A percentile compares a stretch with the other conserved stretches of the same genome.
Conservation (phyloP, 2,329 filamentous ascomycete genomes). For the Diaporthe citriasiana region DNA sequence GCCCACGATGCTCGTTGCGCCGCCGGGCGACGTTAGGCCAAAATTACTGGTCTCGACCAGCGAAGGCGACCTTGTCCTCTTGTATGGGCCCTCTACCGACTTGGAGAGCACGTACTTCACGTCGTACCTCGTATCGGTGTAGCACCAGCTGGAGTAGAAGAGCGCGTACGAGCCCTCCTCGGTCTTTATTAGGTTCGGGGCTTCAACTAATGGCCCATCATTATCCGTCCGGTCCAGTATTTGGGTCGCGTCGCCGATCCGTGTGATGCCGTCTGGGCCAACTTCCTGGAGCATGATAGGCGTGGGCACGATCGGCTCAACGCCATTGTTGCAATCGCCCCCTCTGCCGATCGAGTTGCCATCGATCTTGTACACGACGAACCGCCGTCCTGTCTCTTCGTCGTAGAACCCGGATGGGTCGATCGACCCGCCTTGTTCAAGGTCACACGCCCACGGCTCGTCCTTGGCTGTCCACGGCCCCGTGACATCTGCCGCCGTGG, state of each 20-base stretch:
- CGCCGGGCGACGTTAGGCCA: constrained; percentile 40
- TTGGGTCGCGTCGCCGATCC: constrained; percentile 62
- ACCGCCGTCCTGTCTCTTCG: constrained; percentile 63
- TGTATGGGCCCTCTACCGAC: constrained; percentile 38
- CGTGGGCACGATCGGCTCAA: constrained; percentile 59
- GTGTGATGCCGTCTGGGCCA: constrained; percentile 64
- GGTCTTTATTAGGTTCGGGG: constrained; percentile 66
- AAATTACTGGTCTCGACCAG: constrained; percentile 38
- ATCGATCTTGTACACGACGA: constrained; percentile 77
- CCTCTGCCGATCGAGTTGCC: constrained; percentile 67
- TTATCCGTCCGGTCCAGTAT: constrained; percentile 60
- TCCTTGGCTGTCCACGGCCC: constrained; percentile 67
- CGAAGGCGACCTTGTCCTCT: constrained; percentile 14
- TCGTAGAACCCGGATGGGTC: constrained; percentile 74
- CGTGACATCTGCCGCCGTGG: constrained; percentile 59
- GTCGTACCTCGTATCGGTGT: constrained; percentile 66
- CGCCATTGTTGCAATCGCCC: constrained; percentile 62
- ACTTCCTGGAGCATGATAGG: constrained; percentile 71
- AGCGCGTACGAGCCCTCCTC: constrained; percentile 67
- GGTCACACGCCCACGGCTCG: constrained; percentile 66
- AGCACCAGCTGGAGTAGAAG: constrained; percentile 75
- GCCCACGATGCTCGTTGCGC: constrained; percentile 40
- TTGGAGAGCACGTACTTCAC: constrained; percentile 69
- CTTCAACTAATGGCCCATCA: constrained; percentile 72
- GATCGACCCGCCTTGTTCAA: constrained; percentile 70